Conservation (phyloP, 2,329 filamentous ascomycete genomes). For the Cryphonectria nitschkei region DNA sequence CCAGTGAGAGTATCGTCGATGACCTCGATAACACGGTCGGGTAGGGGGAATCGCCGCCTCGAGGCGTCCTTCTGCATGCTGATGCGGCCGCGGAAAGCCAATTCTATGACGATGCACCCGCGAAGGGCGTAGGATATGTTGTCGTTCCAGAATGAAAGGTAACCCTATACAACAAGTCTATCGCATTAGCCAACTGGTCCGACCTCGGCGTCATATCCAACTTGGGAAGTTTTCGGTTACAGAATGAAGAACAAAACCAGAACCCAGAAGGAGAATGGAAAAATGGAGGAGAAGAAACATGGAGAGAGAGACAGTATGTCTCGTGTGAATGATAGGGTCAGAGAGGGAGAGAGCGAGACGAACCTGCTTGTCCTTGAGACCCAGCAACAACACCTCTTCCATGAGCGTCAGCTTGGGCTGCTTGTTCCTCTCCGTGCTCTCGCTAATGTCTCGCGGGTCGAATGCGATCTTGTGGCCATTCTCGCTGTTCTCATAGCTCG, state of each 20-base stretch:
- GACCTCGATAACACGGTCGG: slow-evolving; percentile 94
- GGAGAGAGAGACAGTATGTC: background rate
- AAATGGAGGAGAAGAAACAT: background rate
- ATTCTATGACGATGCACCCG: slow-evolving; percentile 96
- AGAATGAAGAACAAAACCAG: too few relatives aligned
- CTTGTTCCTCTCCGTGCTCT: slow-evolving; percentile 94
- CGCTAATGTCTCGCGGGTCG: slow-evolving; percentile 95
- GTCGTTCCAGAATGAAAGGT: slow-evolving; percentile 99
- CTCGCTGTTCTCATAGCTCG: slow-evolving; percentile 87
- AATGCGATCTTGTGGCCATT: slow-evolving; percentile 99
- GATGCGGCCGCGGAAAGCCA: slow-evolving; percentile 93
- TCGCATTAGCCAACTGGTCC: background rate
- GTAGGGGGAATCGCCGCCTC: slow-evolving; percentile 86
- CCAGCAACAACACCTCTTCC: slow-evolving; percentile 95
- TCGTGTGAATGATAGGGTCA: background rate
- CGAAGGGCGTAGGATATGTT: slow-evolving; percentile 98
- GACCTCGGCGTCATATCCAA: background rate
- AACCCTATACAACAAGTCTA: slow-evolving; percentile 65
- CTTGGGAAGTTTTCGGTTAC: background rate
- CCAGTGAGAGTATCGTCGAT: slow-evolving; percentile 95
- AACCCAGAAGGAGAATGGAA: background rate
- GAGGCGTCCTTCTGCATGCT: slow-evolving; percentile 98
- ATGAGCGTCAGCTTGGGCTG: slow-evolving; percentile 98
- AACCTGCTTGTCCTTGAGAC: slow-evolving; percentile 98
- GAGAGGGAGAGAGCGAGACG: slow-evolving; percentile 38